phyloP scores from a whole-genome alignment of 805 yeast genomes.

The Yarrowia sp. region DNA sequence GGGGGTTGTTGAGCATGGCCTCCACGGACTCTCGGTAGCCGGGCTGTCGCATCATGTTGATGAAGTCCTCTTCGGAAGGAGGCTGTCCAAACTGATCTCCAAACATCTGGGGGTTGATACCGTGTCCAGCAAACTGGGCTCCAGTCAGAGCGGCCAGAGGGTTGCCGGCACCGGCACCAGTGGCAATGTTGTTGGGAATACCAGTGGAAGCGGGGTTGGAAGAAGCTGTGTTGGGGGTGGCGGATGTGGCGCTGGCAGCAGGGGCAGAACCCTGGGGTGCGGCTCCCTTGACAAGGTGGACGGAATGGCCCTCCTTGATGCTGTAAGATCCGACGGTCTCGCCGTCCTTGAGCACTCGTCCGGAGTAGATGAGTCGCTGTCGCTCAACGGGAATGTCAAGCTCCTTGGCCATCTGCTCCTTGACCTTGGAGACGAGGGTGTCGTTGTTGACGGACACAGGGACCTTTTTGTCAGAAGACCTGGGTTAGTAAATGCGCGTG shows the following conservation, averaged over 20 bases:
- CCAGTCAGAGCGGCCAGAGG: constrained; percentile 91
- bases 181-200: constrained; percentile 75
- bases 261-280: constrained; percentile 42
- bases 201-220: constrained; percentile 33
- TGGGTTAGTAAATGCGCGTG: constrained; percentile 28
- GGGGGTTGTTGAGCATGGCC: constrained; percentile 80
- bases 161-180: constrained; percentile 87
- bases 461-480: constrained; percentile 75
- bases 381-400: constrained; percentile 70
- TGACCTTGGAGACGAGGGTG: constrained; percentile 64
- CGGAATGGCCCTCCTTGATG: constrained; percentile 79
- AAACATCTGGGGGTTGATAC: constrained; percentile 86
- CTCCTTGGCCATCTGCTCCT: constrained; percentile 57
- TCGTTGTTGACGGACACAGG: constrained; percentile 55
- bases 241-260: constrained; percentile 33
- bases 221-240: constrained; percentile 31
- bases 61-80: constrained; percentile 74
- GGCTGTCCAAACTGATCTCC: constrained; percentile 84
- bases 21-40: constrained; percentile 78
- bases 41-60: constrained; percentile 76
- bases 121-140: constrained; percentile 91
- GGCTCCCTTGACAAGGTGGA: constrained; percentile 87
- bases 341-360: constrained; percentile 83
- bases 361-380: constrained; percentile 89
- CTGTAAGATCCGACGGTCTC: constrained; percentile 75